These are phyloP conservation scores for Coemansia sp. DNA, from an alignment of 192 early-diverging fungal species.

Conservation along the genomic window DNA sequence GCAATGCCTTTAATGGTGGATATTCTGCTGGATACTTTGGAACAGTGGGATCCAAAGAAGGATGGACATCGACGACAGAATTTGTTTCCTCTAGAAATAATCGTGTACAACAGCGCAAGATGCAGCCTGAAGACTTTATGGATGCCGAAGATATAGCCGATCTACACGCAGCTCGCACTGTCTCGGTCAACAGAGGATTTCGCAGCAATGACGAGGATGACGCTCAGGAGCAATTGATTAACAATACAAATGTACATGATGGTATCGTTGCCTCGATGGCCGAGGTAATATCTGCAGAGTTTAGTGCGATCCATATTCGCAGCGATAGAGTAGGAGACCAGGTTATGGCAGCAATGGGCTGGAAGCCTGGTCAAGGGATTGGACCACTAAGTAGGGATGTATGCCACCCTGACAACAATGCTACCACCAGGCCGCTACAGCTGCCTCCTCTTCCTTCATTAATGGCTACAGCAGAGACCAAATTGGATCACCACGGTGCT, in stretches of 20 bases:
- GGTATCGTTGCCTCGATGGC: neutral
- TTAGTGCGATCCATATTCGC: no score
- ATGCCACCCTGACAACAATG: neutral
- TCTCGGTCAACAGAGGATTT: conserved; percentile 12
- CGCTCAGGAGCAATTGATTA: neutral
- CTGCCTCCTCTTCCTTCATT: no score
- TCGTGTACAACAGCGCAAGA: conserved; percentile 55
- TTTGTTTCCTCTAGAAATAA: conserved; percentile 77
- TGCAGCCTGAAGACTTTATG: conserved; percentile 86
- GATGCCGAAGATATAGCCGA: conserved; percentile 91
- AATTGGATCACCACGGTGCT: conserved; percentile 18
- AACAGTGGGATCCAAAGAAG: conserved; percentile 95
- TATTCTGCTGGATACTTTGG: conserved; percentile 93
- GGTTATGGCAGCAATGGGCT: conserved; percentile 80
- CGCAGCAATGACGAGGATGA: neutral
- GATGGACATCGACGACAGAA: conserved; percentile 58
- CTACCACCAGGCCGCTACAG: no score
- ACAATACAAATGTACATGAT: neutral
- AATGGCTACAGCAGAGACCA: neutral
- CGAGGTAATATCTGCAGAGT: neutral
- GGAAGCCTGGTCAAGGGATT: conserved; percentile 83
- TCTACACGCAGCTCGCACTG: conserved; percentile 6
- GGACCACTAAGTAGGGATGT: conserved; percentile 57
- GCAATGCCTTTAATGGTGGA: conserved; percentile 93
- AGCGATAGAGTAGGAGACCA: conserved; percentile 51